phyloP scores from a whole-genome alignment of 73 alveolate genomes.

The Paramecium caudatum region DNA sequence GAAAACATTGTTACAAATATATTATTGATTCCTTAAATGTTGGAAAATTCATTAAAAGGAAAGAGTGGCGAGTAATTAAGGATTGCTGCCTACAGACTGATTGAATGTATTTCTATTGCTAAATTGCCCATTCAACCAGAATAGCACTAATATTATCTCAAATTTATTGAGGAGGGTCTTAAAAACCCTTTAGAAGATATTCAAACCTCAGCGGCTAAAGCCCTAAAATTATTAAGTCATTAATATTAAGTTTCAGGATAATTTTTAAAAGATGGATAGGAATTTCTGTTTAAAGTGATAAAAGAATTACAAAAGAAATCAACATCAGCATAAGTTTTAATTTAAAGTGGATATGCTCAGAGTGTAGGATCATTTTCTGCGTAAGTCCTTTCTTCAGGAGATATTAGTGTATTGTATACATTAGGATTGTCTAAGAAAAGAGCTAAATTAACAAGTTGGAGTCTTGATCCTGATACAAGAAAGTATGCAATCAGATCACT shows the following conservation, averaged over 20 bases:
- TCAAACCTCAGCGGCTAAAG: constrained; percentile 3
- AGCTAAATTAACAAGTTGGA: constrained; percentile 70
- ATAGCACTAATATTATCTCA: not conserved
- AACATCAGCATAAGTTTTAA: not conserved
- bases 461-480: constrained; percentile 71
- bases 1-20: constrained; percentile 24
- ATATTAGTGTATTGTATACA: constrained; percentile 1
- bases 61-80: constrained; percentile 85
- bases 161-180: constrained; percentile 71
- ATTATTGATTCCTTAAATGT: constrained; percentile 55
- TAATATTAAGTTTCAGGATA: not conserved
- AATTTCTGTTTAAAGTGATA: not conserved
- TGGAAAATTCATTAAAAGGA: constrained; percentile 96
- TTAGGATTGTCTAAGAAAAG: constrained; percentile 52
- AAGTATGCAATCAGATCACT: constrained; percentile 68
- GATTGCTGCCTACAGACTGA: not conserved
- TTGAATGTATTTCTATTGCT: constrained; percentile 43
- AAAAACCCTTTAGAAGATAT: constrained; percentile 56
- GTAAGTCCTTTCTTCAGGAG: constrained; percentile 2
- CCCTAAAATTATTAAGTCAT: constrained; percentile 42
- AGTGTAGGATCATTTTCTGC: constrained; percentile 70
- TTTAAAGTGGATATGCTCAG: constrained; percentile 64
- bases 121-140: not conserved
- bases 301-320: not conserved
- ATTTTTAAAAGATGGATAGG: constrained; percentile 26